phyloP scores from a whole-genome alignment of 148 eudicot genomes.

The Nyssa sinensis region DNA sequence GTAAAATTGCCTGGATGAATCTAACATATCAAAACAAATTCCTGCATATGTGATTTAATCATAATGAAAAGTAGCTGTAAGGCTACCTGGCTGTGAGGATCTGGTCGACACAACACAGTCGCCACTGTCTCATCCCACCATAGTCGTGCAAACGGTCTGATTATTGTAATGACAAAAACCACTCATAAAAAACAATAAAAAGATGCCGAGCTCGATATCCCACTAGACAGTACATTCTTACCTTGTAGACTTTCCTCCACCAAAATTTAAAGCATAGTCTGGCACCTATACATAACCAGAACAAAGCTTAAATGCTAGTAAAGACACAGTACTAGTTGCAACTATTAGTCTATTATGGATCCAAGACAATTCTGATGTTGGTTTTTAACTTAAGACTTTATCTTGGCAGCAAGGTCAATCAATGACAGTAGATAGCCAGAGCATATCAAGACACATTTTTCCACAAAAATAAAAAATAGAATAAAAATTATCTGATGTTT shows the following conservation, averaged over 20 bases:
- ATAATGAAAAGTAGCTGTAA: not conserved
- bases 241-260: slow-evolving; percentile 41
- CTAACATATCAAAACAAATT: not conserved
- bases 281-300: slow-evolving; percentile 41
- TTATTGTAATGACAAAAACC: not conserved
- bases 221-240: not conserved
- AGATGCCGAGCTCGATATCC: not conserved
- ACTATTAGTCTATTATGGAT: not conserved
- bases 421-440: not conserved
- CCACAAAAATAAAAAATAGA: too few relatives aligned
- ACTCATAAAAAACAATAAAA: not conserved
- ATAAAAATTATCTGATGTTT: too few relatives aligned
- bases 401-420: not conserved
- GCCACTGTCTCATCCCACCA: slow-evolving; percentile 73
- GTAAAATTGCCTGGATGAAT: slow-evolving; percentile 39
- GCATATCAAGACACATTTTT: not conserved
- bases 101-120: slow-evolving; percentile 44
- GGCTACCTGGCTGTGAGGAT: slow-evolving; percentile 48
- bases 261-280: slow-evolving; percentile 50
- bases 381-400: not conserved
- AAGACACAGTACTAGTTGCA: not conserved
- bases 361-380: not conserved
- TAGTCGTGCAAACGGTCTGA: slow-evolving; percentile 44
- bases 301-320: not conserved
- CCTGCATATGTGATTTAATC: not conserved